These are phyloP conservation scores for Macrolepiota fuliginosa DNA, from an alignment of 768 basidiomycete species.

Conservation along the genomic window DNA sequence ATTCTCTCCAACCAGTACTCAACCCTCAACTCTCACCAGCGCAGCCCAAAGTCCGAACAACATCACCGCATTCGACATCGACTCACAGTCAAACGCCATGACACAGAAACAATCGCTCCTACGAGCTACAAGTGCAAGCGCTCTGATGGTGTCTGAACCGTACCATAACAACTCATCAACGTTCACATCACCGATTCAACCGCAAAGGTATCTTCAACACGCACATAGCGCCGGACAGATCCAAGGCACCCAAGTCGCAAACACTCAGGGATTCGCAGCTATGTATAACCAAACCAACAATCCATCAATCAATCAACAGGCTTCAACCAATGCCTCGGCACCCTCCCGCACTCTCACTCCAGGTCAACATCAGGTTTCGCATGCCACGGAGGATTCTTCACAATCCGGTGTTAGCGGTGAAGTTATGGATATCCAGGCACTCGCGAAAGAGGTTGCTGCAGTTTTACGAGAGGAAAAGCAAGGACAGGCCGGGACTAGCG, in stretches of 20 bases:
- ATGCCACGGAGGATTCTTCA: not conserved
- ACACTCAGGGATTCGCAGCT: not conserved
- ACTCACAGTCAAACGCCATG: not conserved
- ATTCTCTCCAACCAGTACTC: not conserved
- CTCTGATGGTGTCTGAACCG: not conserved
- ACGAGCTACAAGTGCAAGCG: not conserved
- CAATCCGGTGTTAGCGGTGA: not conserved
- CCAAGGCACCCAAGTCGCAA: not conserved
- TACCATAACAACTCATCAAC: not conserved
- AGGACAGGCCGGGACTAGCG: not conserved
- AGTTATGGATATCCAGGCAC: constrained; percentile 15
- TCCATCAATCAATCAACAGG: constrained; percentile 1
- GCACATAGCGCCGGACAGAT: not conserved
- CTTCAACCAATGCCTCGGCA: not conserved
- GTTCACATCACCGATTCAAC: not conserved
- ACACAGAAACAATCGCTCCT: not conserved
- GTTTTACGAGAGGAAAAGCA: constrained; percentile 10
- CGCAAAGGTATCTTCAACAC: not conserved
- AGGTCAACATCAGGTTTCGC: not conserved
- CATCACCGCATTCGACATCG: not conserved
- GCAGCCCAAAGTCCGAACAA: constrained; percentile 1
- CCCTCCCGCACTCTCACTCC: not conserved
- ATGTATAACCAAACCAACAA: not conserved
- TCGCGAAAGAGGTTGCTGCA: constrained; percentile 19
- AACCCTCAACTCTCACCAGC: not conserved